These are phyloP conservation scores for Zymoseptoria passerinii DNA, from an alignment of 2,329 filamentous ascomycete genomes.

Conservation along the genomic window DNA sequence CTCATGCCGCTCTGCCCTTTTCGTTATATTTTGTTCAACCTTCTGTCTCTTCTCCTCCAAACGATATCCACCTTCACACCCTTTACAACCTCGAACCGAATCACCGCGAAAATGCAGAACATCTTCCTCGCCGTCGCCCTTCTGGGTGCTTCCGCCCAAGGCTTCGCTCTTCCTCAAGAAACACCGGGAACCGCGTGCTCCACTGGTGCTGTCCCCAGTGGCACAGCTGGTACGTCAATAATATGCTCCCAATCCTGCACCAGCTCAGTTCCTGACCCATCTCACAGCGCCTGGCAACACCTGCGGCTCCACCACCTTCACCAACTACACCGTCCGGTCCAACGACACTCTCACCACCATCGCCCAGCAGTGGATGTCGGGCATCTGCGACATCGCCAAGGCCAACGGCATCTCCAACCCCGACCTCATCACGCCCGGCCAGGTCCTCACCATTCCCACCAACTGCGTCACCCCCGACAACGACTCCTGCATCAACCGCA, in stretches of 20 bases:
- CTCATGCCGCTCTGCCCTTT: neutral
- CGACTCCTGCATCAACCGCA: constrained; percentile 14
- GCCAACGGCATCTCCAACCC: constrained; percentile 28
- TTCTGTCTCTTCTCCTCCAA: neutral
- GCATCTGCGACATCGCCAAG: constrained; percentile 22
- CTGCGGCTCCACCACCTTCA: constrained; percentile 14
- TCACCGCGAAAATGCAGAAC: neutral
- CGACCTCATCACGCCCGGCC: constrained; percentile 26
- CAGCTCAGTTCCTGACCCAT: neutral
- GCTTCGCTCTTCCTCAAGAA: neutral
- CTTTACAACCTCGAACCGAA: neutral
- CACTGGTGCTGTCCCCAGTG: neutral
- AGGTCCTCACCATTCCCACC: constrained; percentile 23
- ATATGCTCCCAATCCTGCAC: neutral
- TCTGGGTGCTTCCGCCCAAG: neutral
- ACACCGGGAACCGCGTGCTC: neutral
- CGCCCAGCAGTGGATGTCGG: constrained; percentile 14
- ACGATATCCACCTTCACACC: neutral
- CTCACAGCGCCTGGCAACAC: neutral
- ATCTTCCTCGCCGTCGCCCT: neutral
- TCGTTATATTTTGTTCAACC: neutral
- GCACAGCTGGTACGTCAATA: neutral
- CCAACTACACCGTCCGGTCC: constrained; percentile 13
- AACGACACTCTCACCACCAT: constrained; percentile 19
- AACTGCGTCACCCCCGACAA: constrained; percentile 22